phyloP scores from a whole-genome alignment of 2,329 filamentous ascomycete genomes.

The Thermothelomyces thermophilus region DNA sequence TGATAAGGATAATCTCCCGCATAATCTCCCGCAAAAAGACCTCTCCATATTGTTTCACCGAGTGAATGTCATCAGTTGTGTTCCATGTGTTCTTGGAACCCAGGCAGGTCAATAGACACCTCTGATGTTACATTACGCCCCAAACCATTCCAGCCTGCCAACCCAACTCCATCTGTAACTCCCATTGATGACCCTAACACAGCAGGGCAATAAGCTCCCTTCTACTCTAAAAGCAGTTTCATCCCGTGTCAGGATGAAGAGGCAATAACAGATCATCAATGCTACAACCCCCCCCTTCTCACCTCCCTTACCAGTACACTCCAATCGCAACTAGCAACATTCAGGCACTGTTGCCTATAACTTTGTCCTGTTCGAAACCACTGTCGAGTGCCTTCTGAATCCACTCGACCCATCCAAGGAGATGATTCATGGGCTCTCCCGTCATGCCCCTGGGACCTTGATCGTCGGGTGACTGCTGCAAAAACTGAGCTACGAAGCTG shows the following conservation, averaged over 20 bases:
- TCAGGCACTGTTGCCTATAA: neutral
- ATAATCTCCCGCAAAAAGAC: too few relatives aligned
- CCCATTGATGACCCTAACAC: too few relatives aligned
- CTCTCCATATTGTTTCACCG: neutral
- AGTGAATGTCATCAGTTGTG: neutral
- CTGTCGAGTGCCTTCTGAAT: slow-evolving; percentile 16
- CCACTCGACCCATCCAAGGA: slow-evolving; percentile 16
- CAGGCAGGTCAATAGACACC: neutral
- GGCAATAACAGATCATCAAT: neutral
- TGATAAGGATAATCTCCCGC: too few relatives aligned
- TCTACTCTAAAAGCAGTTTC: too few relatives aligned
- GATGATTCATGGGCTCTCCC: slow-evolving; percentile 9
- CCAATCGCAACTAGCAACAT: neutral
- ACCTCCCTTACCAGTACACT: neutral
- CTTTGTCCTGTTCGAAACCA: neutral
- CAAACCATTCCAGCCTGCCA: too few relatives aligned
- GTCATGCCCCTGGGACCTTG: neutral
- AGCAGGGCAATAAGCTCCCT: too few relatives aligned
- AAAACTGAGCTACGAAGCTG: slow-evolving; percentile 15
- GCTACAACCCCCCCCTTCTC: neutral
- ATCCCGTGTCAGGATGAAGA: neutral
- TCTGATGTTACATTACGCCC: too few relatives aligned
- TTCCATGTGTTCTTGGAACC: neutral
- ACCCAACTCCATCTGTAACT: too few relatives aligned
- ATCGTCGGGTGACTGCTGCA: neutral